phyloP scores from a whole-genome alignment of 2,329 filamentous ascomycete species.

The Botrytis porri region DNA sequence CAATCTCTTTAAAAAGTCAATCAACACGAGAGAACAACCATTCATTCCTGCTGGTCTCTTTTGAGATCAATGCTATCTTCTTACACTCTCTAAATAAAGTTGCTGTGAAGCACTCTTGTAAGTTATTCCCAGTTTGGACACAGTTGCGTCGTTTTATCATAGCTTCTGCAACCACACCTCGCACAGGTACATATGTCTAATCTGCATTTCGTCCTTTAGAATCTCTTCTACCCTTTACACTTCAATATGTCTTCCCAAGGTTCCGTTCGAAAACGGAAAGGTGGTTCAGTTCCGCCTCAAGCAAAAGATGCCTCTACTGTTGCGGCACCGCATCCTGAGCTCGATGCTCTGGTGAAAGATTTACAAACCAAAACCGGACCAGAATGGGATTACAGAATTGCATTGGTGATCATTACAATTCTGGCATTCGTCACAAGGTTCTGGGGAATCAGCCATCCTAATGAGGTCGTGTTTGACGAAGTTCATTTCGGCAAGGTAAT shows the following conservation, averaged over 20 bases:
- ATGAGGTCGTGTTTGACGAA: slow-evolving; percentile 98
- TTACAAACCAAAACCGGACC: slow-evolving; percentile 45
- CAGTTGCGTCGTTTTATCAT: neutral
- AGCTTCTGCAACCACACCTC: neutral
- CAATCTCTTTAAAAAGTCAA: neutral
- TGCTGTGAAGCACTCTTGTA: slow-evolving; percentile 20
- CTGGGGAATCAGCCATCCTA: slow-evolving; percentile 91
- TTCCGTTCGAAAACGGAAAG: slow-evolving; percentile 40
- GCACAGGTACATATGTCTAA: slow-evolving; percentile 28
- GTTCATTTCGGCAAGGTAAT: slow-evolving; percentile 98
- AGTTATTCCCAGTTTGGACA: neutral
- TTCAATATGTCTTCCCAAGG: slow-evolving; percentile 36
- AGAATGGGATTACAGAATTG: slow-evolving; percentile 85
- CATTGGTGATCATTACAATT: slow-evolving; percentile 70
- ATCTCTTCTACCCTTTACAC: slow-evolving; percentile 23
- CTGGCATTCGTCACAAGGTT: slow-evolving; percentile 90
- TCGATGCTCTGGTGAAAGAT: slow-evolving; percentile 50
- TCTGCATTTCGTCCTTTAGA: slow-evolving; percentile 15
- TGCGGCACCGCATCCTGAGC: slow-evolving; percentile 42
- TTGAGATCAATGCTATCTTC: slow-evolving; percentile 18
- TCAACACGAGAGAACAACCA: neutral
- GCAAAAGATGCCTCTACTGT: slow-evolving; percentile 46
- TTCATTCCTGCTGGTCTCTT: neutral
- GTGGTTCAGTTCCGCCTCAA: slow-evolving; percentile 46
- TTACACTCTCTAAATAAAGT: slow-evolving; percentile 13